Evolutionary conservation across 345 rosid species (phyloP), one percentile per base, ranked within the genome.

Genomic region (Angophora floribunda): DNA sequence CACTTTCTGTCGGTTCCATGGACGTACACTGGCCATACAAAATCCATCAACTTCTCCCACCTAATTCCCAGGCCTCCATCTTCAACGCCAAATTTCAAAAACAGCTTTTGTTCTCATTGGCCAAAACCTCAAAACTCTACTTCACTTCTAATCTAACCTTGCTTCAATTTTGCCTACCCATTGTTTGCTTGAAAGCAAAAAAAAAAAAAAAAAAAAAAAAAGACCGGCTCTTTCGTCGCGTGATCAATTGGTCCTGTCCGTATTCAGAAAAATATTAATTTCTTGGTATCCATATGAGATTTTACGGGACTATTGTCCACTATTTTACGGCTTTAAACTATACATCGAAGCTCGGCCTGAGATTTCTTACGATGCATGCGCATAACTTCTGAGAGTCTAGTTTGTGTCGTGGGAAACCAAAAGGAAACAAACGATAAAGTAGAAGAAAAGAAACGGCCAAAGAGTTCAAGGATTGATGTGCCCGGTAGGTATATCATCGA

Each of bases 271-370:
- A 52, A 52, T 52, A 14, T 14, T 52, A 14, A 52, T 6, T 15
- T 15, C 6, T 52, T 17, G 6, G 13, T 52, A 17, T 17, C 1
- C 19, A 2, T 15, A 2, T n/a, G 19, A 7, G 9, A 63, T 63
- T 14, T 28, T 13, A n/a, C 3, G 1, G 5, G 10, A n/a, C 32
- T 4, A 3, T 0, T 3, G 1, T 63, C 17, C 0, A n/a, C 75
- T 3, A 7, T 63, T 13, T 6, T 13, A 8, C n/a, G 19, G 14
- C 2, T n/a, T 61, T 13, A 28, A 26, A 61, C 32, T 5, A n/a
- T 63, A 63, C 15, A 4, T 2, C 0, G 7, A 36, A 13, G 36
- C 4, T 13, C 5, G 19, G 10, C 19, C 36, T 63, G 7, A 63
- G 19, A 63, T 55, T 55, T 55, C 28, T 36, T 36, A 36, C 41